Evolutionary conservation across 2,329 filamentous ascomycete genomes (phyloP), one percentile per base, ranked within the genome.

Genomic region (Alternaria triticimaculans): DNA sequence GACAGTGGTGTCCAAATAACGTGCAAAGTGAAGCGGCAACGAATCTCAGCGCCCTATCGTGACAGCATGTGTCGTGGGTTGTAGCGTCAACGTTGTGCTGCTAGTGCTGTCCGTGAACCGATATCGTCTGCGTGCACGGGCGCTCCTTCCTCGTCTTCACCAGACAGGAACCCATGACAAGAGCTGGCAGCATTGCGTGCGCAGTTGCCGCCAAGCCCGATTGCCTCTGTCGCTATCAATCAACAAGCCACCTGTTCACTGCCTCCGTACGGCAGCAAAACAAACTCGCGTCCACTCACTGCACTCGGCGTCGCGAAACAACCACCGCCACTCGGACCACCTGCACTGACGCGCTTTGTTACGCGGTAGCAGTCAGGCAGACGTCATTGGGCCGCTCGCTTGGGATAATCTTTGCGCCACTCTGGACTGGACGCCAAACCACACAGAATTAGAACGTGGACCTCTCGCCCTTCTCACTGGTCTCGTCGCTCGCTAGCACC

Each of bases 381-480:
- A 74, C 72, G 72, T 74, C 72, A 74, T 74, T 71, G 68, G 68
- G 63, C 58, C 64, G 62, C 56, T 72, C 68, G 69, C 68, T 69
- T 70, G 64, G 58, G 63, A 66, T 59, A 63, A 65, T 69, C 68
- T 68, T 63, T 68, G 68, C 69, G 70, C 69, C 64, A 61, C 67
- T 54, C 50, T 66, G 49, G 66, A 62, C 33, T 62, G 60, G 65
- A 67, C 69, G 64, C 66, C 64, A 63, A 65, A 68, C 67, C 72
- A 73, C 70, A 71, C 68, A 71, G 55, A 64, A 60, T 58, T 62
- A 59, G 72, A 77, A 77, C 76, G 75, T 78, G 76, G 66, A 68
- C 69, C 64, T 66, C 44, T 64, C 54, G 62, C 69, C 54, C 53
- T 61, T 65, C 69, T 66, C 70, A 69, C 68, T 53, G 49, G 49